Conservation (phyloP, 2,329 filamentous ascomycete genomes). For the Volutella citrinella region DNA sequence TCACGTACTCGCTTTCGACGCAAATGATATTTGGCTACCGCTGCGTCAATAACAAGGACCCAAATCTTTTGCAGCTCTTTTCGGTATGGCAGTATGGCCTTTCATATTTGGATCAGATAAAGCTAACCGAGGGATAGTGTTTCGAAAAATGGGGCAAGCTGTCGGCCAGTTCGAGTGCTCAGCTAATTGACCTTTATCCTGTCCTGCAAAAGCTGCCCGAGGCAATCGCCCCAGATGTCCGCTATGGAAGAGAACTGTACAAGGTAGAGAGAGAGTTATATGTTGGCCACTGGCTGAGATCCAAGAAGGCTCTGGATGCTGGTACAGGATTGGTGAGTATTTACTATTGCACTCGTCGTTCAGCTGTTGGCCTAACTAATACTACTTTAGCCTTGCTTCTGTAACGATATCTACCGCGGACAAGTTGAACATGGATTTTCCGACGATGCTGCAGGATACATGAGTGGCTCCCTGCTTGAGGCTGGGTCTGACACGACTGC, state of each 20-base stretch:
- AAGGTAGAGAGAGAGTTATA: constrained; percentile 4
- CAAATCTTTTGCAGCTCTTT: constrained; percentile 42
- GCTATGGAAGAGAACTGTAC: constrained; percentile 2
- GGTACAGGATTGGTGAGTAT: constrained; percentile 8
- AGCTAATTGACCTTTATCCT: constrained; percentile 7
- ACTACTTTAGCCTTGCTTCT: constrained; percentile 16
- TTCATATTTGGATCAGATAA: not conserved
- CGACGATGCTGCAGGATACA: constrained; percentile 18
- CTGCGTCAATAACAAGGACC: constrained; percentile 38
- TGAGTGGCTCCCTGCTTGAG: constrained; percentile 21
- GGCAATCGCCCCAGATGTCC: constrained; percentile 2
- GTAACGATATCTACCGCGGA: constrained; percentile 12
- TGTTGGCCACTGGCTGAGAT: constrained; percentile 5
- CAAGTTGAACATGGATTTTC: constrained; percentile 15
- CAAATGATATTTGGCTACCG: constrained; percentile 50
- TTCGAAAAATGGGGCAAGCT: constrained; percentile 9
- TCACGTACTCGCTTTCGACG: constrained; percentile 47
- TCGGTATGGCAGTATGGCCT: not conserved
- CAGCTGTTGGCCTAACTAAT: not conserved
- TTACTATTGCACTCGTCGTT: no score
- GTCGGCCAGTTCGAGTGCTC: constrained; percentile 5
- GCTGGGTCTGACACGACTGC: constrained; percentile 32
- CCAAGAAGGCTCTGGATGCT: constrained; percentile 1
- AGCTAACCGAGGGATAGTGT: not conserved
- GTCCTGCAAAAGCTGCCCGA: constrained; percentile 5